phyloP scores from a whole-genome alignment of 345 rosid species.

The Rhodamnia rubescens region DNA sequence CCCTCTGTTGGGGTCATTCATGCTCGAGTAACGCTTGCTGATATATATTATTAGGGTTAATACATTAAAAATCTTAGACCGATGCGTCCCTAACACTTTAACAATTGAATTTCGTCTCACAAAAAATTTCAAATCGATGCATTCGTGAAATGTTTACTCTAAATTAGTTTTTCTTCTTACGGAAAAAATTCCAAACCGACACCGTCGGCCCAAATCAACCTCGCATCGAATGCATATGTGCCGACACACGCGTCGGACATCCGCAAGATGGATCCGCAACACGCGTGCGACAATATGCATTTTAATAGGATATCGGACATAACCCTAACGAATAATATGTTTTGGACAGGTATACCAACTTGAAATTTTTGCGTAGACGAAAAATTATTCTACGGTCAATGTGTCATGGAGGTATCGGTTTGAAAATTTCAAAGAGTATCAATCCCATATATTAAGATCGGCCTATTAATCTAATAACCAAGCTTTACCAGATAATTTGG shows the following conservation, averaged over 20 bases:
- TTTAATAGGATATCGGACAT: fast-evolving
- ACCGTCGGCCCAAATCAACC: fast-evolving
- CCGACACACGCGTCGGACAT: fast-evolving
- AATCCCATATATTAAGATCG: neutral
- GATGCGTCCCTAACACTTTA: fast-evolving
- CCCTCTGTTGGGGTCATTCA: too few species aligned
- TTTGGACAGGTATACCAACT: neutral
- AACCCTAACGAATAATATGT: neutral
- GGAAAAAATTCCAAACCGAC: neutral
- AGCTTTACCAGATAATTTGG: neutral
- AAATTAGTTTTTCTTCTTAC: neutral
- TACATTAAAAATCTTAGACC: fast-evolving
- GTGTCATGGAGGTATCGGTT: fast-evolving
- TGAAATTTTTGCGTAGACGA: neutral
- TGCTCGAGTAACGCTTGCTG: neutral
- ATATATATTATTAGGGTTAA: neutral
- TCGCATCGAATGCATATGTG: fast-evolving
- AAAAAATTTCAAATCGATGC: neutral
- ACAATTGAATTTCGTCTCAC: fast-evolving
- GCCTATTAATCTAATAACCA: neutral
- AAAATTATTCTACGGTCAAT: fast-evolving
- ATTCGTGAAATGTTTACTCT: fast-evolving
- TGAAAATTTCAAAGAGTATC: fast-evolving
- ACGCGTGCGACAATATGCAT: neutral
- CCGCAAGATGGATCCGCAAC: fast-evolving